Percentiles rank a stretch among this genome's conserved stretches.
These are phyloP conservation scores for Solanum tarijense DNA, from an alignment of 257 asterid species.

Conservation along the genomic window DNA sequence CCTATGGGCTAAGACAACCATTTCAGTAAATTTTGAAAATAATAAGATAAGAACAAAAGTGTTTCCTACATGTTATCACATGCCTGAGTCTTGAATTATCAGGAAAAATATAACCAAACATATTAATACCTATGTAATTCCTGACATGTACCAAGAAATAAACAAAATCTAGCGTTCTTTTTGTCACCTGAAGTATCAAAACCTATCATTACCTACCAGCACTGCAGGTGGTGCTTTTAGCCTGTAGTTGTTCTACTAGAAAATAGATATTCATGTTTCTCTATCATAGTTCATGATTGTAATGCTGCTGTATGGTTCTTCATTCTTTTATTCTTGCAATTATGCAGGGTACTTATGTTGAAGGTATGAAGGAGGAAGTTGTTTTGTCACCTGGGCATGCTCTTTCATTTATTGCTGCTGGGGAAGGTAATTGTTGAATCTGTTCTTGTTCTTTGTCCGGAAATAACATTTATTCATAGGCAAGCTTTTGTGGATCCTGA, in stretches of 20 bases:
- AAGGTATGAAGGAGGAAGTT: slow-evolving; percentile 98
- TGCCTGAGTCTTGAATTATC: background rate
- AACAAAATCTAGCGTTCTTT: background rate
- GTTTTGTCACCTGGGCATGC: slow-evolving; percentile 99
- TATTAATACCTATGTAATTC: background rate
- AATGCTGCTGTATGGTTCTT: background rate
- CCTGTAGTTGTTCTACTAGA: background rate
- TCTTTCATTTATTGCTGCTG: slow-evolving; percentile 98
- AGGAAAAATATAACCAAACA: background rate
- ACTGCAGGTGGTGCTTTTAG: background rate
- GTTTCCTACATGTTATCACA: background rate
- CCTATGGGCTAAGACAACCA: background rate
- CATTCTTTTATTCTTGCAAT: slow-evolving; percentile 1
- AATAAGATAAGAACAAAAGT: background rate
- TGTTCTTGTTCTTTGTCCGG: slow-evolving; percentile 2
- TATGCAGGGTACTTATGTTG: slow-evolving; percentile 92
- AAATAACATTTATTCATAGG: background rate
- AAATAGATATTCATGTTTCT: background rate
- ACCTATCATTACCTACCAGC: background rate
- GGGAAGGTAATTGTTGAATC: slow-evolving; percentile 58
- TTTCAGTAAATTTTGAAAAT: background rate
- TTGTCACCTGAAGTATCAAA: background rate
- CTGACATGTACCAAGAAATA: background rate
- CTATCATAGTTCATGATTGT: background rate
- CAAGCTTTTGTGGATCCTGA: background rate